Evolutionary conservation across 2,329 filamentous ascomycete genomes (phyloP).

Genomic region (Pseudocercospora pini-densiflorae): DNA sequence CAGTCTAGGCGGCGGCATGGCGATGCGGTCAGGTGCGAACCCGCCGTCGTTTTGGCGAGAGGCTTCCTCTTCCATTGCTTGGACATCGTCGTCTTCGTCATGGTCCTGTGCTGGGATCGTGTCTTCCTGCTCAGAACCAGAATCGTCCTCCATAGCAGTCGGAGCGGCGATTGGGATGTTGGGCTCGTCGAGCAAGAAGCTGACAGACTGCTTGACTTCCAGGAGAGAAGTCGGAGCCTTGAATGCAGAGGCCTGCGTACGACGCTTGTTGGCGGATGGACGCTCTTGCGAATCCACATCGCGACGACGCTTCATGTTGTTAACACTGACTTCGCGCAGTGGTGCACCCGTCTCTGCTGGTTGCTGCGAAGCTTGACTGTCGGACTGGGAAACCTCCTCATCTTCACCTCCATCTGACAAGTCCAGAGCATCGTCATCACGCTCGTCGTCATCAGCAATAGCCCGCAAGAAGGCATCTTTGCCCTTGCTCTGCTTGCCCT

Average conservation of each 20-base stretch:
- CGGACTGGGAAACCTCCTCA: constrained; percentile 41
- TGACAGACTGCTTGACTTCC: constrained; percentile 83
- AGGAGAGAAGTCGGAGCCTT: constrained; percentile 73
- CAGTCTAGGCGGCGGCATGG: constrained; percentile 46
- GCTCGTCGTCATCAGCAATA: constrained; percentile 72
- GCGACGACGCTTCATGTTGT: constrained; percentile 28
- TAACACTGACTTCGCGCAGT: constrained; percentile 33
- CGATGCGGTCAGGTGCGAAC: constrained; percentile 34
- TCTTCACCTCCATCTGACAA: constrained; percentile 65
- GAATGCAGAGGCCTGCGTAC: constrained; percentile 46
- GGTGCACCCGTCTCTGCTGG: constrained; percentile 20
- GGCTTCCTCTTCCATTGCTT: constrained; percentile 2
- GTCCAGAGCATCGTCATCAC: constrained; percentile 68
- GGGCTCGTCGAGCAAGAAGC: constrained; percentile 75
- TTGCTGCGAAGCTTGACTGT: constrained; percentile 34
- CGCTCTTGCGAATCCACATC: constrained; percentile 38
- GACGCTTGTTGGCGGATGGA: constrained; percentile 37
- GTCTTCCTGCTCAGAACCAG: constrained; percentile 47
- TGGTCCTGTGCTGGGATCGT: constrained; percentile 45
- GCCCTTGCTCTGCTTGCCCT: constrained; percentile 58
- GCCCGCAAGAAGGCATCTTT: constrained; percentile 88
- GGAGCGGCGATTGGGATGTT: constrained; percentile 34
- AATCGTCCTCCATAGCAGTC: constrained; percentile 60
- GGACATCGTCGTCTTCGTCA: constrained; percentile 55
- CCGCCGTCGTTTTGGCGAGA: constrained; percentile 39